Evolutionary conservation across 2,329 filamentous ascomycete genomes (phyloP).

Genomic region (Myrmaecium sp.): DNA sequence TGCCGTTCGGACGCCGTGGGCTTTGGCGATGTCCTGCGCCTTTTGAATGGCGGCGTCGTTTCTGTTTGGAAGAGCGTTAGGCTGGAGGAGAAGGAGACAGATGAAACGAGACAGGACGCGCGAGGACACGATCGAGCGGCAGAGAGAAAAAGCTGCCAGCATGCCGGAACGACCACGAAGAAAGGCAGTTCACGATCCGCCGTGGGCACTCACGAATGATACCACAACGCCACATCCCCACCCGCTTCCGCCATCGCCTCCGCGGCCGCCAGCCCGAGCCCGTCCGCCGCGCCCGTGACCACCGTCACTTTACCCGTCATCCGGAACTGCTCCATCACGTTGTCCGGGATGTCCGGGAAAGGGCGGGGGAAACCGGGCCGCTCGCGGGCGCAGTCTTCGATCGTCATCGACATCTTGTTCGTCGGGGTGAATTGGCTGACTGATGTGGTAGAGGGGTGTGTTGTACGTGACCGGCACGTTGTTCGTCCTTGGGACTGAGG

Average conservation of each 20-base stretch:
- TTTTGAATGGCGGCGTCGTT: conserved; percentile 36
- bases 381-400: conserved; percentile 10
- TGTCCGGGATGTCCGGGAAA: conserved; percentile 19
- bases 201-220: conserved; percentile 11
- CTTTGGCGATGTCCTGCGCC: conserved; percentile 34
- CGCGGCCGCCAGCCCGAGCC: conserved; percentile 11
- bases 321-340: conserved; percentile 31
- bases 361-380: conserved; percentile 9
- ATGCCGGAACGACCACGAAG: too few relatives aligned
- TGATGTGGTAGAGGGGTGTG: too few relatives aligned
- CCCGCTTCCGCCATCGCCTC: conserved; percentile 23
- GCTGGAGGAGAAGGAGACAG: neutral
- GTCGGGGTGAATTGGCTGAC: too few relatives aligned
- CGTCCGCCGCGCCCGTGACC: conserved; percentile 28
- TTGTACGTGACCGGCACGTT: too few relatives aligned
- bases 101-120: too few relatives aligned
- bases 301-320: conserved; percentile 27
- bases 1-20: conserved; percentile 41
- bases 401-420: conserved; percentile 15
- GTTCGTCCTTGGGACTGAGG: too few relatives aligned
- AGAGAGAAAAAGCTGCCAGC: too few relatives aligned
- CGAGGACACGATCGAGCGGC: too few relatives aligned
- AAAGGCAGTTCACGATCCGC: neutral
- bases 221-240: conserved; percentile 29
- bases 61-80: conserved; percentile 12